These are phyloP conservation scores for Amanita pseudoporphyria DNA, from an alignment of 768 basidiomycete species.

Conservation along the genomic window DNA sequence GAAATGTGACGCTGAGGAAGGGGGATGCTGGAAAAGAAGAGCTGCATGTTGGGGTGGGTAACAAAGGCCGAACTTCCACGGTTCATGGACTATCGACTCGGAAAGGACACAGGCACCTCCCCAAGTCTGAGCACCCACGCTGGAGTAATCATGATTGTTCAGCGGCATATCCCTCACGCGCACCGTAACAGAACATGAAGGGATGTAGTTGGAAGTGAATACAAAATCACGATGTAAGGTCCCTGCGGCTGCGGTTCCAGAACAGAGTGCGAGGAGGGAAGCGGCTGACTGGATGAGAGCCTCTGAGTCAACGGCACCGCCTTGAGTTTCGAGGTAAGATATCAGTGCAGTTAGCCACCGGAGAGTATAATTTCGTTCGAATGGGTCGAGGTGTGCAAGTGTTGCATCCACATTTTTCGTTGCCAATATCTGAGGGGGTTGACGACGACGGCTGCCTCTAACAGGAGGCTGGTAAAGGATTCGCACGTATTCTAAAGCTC, in stretches of 20 bases:
- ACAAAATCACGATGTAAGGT: constrained; percentile 40
- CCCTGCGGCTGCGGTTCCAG: constrained; percentile 58
- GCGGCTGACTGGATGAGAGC: constrained; percentile 43
- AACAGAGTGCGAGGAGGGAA: constrained; percentile 51
- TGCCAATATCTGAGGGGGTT: background rate
- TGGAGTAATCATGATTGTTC: constrained; percentile 57
- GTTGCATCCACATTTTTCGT: background rate
- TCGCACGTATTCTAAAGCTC: constrained; percentile 40
- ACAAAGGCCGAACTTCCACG: constrained; percentile 38
- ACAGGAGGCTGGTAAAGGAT: constrained; percentile 53
- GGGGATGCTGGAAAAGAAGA: too few species aligned
- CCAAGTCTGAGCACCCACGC: constrained; percentile 86
- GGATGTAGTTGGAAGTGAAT: constrained; percentile 22
- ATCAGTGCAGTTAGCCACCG: constrained; percentile 70
- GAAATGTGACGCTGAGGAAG: background rate
- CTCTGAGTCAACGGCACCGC: constrained; percentile 23
- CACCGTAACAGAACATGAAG: constrained; percentile 22
- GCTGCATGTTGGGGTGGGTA: background rate
- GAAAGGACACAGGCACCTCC: constrained; percentile 76
- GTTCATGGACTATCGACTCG: constrained; percentile 55
- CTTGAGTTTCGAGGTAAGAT: constrained; percentile 18
- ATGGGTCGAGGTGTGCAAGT: constrained; percentile 41
- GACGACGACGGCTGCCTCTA: constrained; percentile 42
- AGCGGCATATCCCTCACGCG: constrained; percentile 59
- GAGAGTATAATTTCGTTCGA: constrained; percentile 61